These are phyloP conservation scores for Cytospora leucostoma DNA, from an alignment of 2,329 filamentous ascomycete genomes.

Conservation along the genomic window DNA sequence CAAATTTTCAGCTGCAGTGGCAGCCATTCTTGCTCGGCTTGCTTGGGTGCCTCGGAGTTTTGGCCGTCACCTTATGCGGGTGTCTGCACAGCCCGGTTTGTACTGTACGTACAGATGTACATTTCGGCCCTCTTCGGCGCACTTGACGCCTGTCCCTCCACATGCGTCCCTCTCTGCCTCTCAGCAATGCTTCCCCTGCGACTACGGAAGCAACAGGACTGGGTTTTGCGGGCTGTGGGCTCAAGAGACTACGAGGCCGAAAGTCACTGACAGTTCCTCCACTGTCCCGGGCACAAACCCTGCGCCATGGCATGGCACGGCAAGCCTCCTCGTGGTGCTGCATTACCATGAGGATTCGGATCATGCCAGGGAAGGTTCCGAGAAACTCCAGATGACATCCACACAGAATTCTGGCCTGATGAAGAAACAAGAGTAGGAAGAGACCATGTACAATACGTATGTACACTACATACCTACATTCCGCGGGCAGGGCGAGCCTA, in stretches of 20 bases:
- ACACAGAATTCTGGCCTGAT: background rate
- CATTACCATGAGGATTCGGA: constrained; percentile 2
- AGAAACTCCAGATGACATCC: constrained; percentile 11
- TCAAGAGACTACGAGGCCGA: constrained; percentile 6
- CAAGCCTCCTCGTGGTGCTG: constrained; percentile 1
- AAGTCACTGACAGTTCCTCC: constrained; percentile 13
- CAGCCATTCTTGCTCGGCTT: constrained; percentile 33
- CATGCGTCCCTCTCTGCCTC: background rate
- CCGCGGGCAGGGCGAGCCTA: constrained; percentile 27
- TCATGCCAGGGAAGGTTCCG: constrained; percentile 12
- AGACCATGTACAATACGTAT: constrained; percentile 1
- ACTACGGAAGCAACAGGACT: constrained; percentile 5
- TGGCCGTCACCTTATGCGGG: constrained; percentile 39
- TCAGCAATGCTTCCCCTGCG: constrained; percentile 8
- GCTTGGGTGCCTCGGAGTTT: constrained; percentile 35
- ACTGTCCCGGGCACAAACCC: constrained; percentile 11
- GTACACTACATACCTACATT: background rate
- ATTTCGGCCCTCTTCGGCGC: constrained; percentile 26
- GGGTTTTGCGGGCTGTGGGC: constrained; percentile 14
- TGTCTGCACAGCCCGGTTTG: constrained; percentile 39
- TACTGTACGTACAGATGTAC: constrained; percentile 26
- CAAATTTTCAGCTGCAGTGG: constrained; percentile 40
- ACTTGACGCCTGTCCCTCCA: constrained; percentile 17
- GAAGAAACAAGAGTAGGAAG: constrained; percentile 11
- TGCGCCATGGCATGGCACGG: constrained; percentile 9